Evolutionary conservation across 176 grass and related monocot genomes (phyloP).

Genomic region (Ensete glaucum): DNA sequence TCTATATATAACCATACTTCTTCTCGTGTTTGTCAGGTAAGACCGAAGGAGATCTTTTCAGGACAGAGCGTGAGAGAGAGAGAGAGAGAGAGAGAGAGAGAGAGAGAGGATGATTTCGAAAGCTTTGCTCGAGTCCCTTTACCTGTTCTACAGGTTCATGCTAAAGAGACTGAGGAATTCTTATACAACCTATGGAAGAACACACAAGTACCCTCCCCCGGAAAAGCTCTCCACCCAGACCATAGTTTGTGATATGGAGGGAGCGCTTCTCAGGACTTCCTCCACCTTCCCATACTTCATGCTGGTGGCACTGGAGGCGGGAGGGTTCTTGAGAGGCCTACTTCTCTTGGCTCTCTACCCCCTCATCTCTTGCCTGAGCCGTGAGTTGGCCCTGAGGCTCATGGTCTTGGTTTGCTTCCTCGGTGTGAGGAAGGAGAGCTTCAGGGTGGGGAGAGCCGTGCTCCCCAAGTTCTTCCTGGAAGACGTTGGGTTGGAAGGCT

Average conservation of each 20-base stretch:
- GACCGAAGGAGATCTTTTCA: no score
- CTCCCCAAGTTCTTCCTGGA: conserved; percentile 72
- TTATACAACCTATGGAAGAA: conserved; percentile 18
- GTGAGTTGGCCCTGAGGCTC: conserved; percentile 32
- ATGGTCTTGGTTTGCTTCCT: conserved; percentile 57
- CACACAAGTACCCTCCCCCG: conserved; percentile 2
- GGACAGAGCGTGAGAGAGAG: background rate
- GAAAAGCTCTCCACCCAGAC: conserved; percentile 24
- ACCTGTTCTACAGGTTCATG: conserved; percentile 32
- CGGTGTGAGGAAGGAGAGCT: conserved; percentile 40
- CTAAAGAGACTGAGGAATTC: conserved; percentile 20
- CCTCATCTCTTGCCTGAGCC: conserved; percentile 32
- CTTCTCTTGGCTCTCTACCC: conserved; percentile 53
- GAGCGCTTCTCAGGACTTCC: conserved; percentile 44
- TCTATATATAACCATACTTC: no score
- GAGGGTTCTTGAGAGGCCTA: conserved; percentile 55
- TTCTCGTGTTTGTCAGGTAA: no score
- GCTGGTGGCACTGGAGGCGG: conserved; percentile 74
- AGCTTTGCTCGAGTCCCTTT: conserved; percentile 36
- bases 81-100: background rate
- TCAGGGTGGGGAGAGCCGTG: conserved; percentile 36
- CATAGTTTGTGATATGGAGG: conserved; percentile 67
- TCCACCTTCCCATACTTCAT: conserved; percentile 80
- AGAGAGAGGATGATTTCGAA: conserved; percentile 27
- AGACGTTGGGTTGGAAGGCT: conserved; percentile 54